These are phyloP conservation scores for Podaxis sp. DNA, from an alignment of 768 basidiomycete genomes.

Conservation along the genomic window DNA sequence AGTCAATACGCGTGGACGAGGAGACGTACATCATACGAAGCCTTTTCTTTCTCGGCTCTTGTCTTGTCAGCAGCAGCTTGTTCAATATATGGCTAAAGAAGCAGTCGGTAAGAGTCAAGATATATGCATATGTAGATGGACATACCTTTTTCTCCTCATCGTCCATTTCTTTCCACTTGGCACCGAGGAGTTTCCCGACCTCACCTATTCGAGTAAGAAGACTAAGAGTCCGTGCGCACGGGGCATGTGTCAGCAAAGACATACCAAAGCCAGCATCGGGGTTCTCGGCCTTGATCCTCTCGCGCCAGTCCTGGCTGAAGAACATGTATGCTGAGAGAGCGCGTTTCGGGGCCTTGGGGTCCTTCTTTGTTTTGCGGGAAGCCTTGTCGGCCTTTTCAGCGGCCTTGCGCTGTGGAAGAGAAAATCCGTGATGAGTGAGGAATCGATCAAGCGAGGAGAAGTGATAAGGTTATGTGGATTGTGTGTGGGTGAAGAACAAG, in stretches of 20 bases:
- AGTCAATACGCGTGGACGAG: not conserved
- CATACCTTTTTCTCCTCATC: conserved; percentile 89
- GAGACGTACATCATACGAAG: conserved; percentile 38
- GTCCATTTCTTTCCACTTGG: conserved; percentile 95
- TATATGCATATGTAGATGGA: conserved; percentile 13
- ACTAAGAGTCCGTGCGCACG: not conserved
- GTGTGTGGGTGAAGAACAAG: not conserved
- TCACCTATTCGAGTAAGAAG: conserved; percentile 55
- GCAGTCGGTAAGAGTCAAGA: conserved; percentile 14
- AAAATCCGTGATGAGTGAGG: conserved; percentile 13
- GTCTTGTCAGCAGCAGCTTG: conserved; percentile 86
- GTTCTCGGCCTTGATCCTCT: conserved; percentile 94
- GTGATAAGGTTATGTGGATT: not conserved
- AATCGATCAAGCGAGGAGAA: conserved; percentile 11
- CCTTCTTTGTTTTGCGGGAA: conserved; percentile 64
- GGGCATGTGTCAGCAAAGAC: conserved; percentile 22
- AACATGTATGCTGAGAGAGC: conserved; percentile 98
- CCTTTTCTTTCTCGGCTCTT: conserved; percentile 82
- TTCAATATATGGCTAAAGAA: conserved; percentile 77
- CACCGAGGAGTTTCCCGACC: conserved; percentile 91
- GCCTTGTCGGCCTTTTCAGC: conserved; percentile 70
- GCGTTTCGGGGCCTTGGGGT: conserved; percentile 86
- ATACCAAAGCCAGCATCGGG: conserved; percentile 91
- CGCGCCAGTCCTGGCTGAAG: conserved; percentile 95
- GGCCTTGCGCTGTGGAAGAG: conserved; percentile 61